phyloP scores from a whole-genome alignment of 495 filamentous ascomycete species.

The Aspergillus heteromorphus region DNA sequence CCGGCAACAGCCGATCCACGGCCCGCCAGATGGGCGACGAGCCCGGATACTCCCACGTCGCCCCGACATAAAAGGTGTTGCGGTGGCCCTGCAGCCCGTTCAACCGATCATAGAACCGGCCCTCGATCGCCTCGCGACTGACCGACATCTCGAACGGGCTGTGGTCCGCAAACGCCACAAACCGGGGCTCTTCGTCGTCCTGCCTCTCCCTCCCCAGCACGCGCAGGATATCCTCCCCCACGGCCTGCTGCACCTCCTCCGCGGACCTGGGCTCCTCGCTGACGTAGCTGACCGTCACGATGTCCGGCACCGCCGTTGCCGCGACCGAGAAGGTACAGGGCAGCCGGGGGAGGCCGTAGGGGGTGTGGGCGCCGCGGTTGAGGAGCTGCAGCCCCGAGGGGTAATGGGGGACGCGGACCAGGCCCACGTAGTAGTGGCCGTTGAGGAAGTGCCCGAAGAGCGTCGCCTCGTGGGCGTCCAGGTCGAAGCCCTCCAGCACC shows the following conservation, averaged over 20 bases:
- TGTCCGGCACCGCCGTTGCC: not conserved
- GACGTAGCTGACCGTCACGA: not conserved
- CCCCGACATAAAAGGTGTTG: constrained; percentile 26
- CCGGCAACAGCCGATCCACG: not conserved
- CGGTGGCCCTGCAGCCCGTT: constrained; percentile 21
- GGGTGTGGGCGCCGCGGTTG: not conserved
- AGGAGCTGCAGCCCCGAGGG: not conserved
- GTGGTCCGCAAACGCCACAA: constrained; percentile 16
- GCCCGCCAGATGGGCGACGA: not conserved
- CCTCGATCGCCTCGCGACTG: constrained; percentile 14
- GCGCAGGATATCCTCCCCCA: not conserved
- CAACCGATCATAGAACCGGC: constrained; percentile 26
- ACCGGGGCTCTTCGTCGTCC: not conserved
- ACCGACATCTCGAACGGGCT: constrained; percentile 20
- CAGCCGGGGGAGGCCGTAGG: not conserved
- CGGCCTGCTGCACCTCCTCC: not conserved
- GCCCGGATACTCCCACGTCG: constrained; percentile 5
- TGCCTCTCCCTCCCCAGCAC: not conserved
- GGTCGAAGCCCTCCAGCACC: not conserved
- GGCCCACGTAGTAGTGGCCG: not conserved
- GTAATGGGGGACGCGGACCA: not conserved
- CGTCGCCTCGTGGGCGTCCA: not conserved
- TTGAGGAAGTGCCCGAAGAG: not conserved
- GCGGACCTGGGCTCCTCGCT: not conserved
- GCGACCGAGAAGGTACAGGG: not conserved